Evolutionary conservation across 768 basidiomycete genomes (phyloP).

Genomic region (Mycena belliarum): DNA sequence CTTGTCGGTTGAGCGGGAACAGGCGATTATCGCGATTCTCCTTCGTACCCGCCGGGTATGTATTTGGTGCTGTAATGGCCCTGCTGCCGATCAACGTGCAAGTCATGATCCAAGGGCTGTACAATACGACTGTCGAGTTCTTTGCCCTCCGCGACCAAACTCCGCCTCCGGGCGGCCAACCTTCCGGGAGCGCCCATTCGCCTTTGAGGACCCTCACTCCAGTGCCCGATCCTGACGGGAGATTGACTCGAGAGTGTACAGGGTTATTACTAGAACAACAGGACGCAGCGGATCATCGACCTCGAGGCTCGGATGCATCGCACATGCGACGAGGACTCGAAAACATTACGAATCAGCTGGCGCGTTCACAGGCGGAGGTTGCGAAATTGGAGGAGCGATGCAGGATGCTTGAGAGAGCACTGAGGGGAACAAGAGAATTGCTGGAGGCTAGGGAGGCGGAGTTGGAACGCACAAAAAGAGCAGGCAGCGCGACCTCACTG

Average conservation of each 20-base stretch:
- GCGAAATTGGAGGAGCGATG: conserved; percentile 62
- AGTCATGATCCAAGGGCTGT: conserved; percentile 43
- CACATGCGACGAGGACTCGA: conserved; percentile 61
- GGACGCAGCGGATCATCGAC: conserved; percentile 47
- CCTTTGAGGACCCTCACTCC: conserved; percentile 34
- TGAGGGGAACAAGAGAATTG: conserved; percentile 65
- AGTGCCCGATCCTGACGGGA: conserved; percentile 41
- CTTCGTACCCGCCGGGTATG: conserved; percentile 20
- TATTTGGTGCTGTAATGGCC: conserved; percentile 30
- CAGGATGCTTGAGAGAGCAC: conserved; percentile 59
- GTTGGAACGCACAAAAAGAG: conserved; percentile 51
- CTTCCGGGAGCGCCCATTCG: conserved; percentile 28
- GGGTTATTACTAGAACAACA: conserved; percentile 52
- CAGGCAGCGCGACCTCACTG: conserved; percentile 36
- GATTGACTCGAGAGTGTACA: conserved; percentile 32
- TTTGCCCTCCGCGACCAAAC: conserved; percentile 48
- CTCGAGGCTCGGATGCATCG: conserved; percentile 40
- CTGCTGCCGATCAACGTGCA: conserved; percentile 24
- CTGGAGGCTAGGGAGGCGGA: conserved; percentile 60
- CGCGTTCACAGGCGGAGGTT: conserved; percentile 54
- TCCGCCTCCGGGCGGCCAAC: conserved; percentile 28
- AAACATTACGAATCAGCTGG: conserved; percentile 53
- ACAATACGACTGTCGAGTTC: conserved; percentile 61
- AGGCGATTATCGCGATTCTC: conserved; percentile 22
- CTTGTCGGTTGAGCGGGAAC: conserved; percentile 14